Percentiles rank a stretch among this genome's conserved stretches.
phyloP scores from a whole-genome alignment of 257 asterid species.

The Solanum corneliomulleri region DNA sequence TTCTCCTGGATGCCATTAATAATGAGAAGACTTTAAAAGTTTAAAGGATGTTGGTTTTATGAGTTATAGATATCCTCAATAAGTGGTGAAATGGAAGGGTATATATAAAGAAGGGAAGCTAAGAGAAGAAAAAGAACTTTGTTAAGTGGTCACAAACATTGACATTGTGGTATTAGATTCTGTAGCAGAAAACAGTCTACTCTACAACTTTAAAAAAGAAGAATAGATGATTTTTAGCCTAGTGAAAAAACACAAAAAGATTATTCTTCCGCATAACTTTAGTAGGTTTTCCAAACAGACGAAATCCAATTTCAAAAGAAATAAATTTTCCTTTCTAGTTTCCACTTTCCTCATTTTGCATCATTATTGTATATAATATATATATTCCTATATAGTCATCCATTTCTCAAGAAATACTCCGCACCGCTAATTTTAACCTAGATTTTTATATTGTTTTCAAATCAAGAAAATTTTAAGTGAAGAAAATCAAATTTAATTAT shows the following conservation, averaged over 20 bases:
- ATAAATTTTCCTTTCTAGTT: background rate
- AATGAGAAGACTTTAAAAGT: background rate
- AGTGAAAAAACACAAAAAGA: background rate
- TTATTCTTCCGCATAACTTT: background rate
- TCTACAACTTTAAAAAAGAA: background rate
- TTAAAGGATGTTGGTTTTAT: background rate
- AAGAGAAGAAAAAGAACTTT: background rate
- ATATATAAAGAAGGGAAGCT: conserved; percentile 6
- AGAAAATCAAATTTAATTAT: background rate
- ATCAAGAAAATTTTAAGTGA: background rate
- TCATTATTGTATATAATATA: background rate
- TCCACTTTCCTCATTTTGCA: background rate
- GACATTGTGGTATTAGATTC: conserved; percentile 32
- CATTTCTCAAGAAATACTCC: background rate
- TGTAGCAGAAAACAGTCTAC: conserved; percentile 6
- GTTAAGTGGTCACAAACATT: background rate
- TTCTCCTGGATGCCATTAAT: conserved; percentile 77
- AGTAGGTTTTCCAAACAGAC: background rate
- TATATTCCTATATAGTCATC: background rate
- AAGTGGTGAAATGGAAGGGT: conserved; percentile 5
- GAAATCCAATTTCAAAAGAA: background rate
- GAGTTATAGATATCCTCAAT: background rate
- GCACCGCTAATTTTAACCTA: background rate
- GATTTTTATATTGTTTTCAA: background rate
- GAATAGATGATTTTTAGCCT: background rate